A percentile compares a stretch with the other conserved stretches of the same genome.
These are phyloP conservation scores for Aspergillus sp. DNA, from an alignment of 2,329 filamentous ascomycete genomes.

Conservation along the genomic window DNA sequence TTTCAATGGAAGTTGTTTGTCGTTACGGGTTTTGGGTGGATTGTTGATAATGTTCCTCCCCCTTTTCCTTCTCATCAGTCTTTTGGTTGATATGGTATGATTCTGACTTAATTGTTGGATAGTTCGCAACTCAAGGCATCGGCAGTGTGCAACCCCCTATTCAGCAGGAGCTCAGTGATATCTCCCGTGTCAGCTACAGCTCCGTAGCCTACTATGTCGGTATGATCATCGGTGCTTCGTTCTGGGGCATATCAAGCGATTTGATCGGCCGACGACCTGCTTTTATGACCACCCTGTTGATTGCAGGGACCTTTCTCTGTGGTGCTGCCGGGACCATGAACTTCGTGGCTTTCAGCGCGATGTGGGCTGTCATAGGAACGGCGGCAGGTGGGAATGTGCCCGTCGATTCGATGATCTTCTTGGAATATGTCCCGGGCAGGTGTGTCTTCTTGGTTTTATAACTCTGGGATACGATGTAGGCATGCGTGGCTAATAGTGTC, in stretches of 20 bases:
- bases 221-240: constrained; percentile 47
- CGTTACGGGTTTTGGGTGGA: constrained; percentile 69
- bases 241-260: constrained; percentile 47
- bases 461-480: no score
- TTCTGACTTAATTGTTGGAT: no score
- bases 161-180: constrained; percentile 25
- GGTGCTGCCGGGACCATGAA: constrained; percentile 24
- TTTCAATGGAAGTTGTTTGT: constrained; percentile 62
- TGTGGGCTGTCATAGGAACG: constrained; percentile 30
- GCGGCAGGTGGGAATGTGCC: constrained; percentile 29
- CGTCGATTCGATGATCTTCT: constrained; percentile 30
- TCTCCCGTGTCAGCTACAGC: constrained; percentile 29
- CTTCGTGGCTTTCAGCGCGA: constrained; percentile 28
- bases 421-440: constrained; percentile 30
- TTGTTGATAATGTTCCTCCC: constrained; percentile 56
- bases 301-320: constrained; percentile 37
- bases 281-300: constrained; percentile 48
- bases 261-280: constrained; percentile 46
- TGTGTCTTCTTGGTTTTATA: not conserved
- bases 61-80: no score
- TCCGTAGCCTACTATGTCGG: constrained; percentile 40
- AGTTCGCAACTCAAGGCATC: constrained; percentile 32
- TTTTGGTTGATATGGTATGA: no score
- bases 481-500: not conserved
- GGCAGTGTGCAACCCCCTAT: constrained; percentile 29